Evolutionary conservation across 2,329 filamentous ascomycete genomes (phyloP), one percentile per base, ranked within the genome.

Genomic region (Diplocarpon mali): DNA sequence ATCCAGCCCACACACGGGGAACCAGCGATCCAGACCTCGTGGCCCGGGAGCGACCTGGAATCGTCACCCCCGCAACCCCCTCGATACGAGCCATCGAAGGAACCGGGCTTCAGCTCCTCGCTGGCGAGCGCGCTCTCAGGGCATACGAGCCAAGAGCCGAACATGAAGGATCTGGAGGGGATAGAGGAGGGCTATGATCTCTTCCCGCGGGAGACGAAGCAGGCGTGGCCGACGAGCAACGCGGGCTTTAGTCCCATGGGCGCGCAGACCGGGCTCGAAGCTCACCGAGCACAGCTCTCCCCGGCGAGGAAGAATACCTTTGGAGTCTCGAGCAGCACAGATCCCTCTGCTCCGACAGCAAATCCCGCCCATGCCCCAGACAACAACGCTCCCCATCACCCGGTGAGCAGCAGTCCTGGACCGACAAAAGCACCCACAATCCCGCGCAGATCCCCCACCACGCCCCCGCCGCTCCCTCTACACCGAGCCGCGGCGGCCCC

Each of bases 41-140:
- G 31, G 15, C 47, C 47, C 38, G 48, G 48, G 28, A 35, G 39
- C 3, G 35, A 47, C 13, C 31, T 29, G 14, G 40, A 42, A 7
- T 28, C 36, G 13, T 45, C 42, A 2, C 47, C 52, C 12, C 8
- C 42, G 6, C 44, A 34, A 11, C 48, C 47, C 8, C 29, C 55
- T 3, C 49, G 50, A 24, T 24, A 43, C 17, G 46, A 46, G 7
- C 47, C 47, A 7, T 46, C 51, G 11, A 38, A 50, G 35, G 46
- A 46, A 14, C 36, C 36, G 12, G 49, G 48, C 11, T 57, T 57
- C 16, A 51, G 55, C 34, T 47, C 54, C 1, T 52, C 43, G 28
- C 50, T 52, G 13, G 45, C 50, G 13, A 46, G 49, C 34, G 40
- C 48, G 9, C 57, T 57, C 34, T 40, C 50, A 1, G 44, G 42